phyloP scores from a whole-genome alignment of 2,329 filamentous ascomycete genomes.

The Epichloe aotearoae region DNA sequence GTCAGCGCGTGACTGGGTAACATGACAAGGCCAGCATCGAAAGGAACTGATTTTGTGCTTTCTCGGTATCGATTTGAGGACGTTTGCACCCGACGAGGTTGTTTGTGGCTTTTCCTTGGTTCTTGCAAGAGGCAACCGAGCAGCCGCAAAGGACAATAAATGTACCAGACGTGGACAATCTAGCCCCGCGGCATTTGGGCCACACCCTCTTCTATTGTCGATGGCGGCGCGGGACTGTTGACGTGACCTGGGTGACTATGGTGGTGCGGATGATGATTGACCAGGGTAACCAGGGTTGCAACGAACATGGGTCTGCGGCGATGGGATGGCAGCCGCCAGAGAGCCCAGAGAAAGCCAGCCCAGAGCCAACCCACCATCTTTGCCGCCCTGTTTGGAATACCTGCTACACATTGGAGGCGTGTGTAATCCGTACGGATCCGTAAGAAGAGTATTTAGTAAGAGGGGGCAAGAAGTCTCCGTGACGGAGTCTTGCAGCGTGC shows the following conservation, averaged over 20 bases:
- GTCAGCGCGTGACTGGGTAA: not conserved
- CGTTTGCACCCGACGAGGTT: not conserved
- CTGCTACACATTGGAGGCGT: not conserved
- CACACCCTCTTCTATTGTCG: conserved; percentile 4
- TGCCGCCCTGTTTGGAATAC: not conserved
- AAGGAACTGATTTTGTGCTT: not conserved
- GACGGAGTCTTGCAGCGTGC: too few species aligned
- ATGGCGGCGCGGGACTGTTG: conserved; percentile 5
- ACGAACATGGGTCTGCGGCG: conserved; percentile 4
- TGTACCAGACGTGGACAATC: not conserved
- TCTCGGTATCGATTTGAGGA: not conserved
- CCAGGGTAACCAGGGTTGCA: conserved; percentile 8
- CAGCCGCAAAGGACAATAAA: not conserved
- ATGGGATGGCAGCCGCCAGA: not conserved
- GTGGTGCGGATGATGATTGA: conserved; percentile 4
- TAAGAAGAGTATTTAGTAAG: not conserved
- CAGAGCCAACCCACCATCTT: too few species aligned
- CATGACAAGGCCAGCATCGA: not conserved
- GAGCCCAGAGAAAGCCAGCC: too few species aligned
- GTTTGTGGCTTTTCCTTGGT: not conserved
- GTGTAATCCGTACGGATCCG: not conserved
- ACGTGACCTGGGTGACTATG: conserved; percentile 1
- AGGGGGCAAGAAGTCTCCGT: not conserved
- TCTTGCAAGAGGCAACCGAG: not conserved
- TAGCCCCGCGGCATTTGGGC: not conserved